Evolutionary conservation across 495 filamentous ascomycete genomes (phyloP).

Genomic region (Gamarada debralockiae): DNA sequence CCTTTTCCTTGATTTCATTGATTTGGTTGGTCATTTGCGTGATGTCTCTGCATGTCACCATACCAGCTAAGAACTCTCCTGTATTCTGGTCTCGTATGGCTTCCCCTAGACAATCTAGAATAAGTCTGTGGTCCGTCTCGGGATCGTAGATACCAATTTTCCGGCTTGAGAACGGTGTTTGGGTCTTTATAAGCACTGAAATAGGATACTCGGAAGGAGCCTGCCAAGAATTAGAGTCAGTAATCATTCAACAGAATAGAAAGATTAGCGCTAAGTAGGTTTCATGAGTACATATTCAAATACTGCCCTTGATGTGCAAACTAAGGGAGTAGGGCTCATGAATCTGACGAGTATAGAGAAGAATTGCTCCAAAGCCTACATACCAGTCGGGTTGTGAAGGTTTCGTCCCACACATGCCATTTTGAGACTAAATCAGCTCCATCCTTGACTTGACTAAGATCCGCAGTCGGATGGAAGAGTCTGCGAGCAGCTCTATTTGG

Average conservation of each 20-base stretch:
- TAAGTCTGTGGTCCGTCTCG: conserved; percentile 35
- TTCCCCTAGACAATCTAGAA: conserved; percentile 59
- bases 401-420: conserved; percentile 55
- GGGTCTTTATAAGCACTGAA: conserved; percentile 48
- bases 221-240: no score
- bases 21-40: conserved; percentile 55
- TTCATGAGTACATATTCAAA: no score
- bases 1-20: conserved; percentile 54
- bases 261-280: no score
- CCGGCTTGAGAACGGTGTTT: conserved; percentile 45
- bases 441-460: conserved; percentile 36
- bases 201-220: conserved; percentile 58
- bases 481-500: conserved; percentile 58
- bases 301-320: no score
- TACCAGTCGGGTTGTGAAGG: conserved; percentile 56
- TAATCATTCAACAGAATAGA: no score
- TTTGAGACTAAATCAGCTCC: conserved; percentile 48
- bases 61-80: conserved; percentile 63
- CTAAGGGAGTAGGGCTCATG: no score
- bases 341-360: no score
- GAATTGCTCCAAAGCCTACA: no score
- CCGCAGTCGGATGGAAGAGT: conserved; percentile 41
- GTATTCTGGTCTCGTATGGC: conserved; percentile 53
- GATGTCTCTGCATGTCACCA: conserved; percentile 63
- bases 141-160: conserved; percentile 58